Base-by-base conservation (phyloP, 1,139 yeast genomes). In the Kodamaea ohmeri region DNA sequence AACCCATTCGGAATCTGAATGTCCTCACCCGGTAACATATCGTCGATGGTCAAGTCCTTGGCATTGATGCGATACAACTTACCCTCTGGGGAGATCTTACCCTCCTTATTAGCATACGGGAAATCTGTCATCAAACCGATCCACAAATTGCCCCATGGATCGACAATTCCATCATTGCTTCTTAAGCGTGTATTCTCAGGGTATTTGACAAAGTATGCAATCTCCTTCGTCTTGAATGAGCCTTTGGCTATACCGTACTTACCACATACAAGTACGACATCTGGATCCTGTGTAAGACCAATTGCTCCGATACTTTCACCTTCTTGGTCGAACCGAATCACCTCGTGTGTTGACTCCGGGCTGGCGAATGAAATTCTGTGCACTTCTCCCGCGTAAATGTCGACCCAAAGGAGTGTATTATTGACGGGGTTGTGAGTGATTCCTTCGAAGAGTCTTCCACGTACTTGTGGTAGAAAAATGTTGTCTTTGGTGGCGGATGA, bases 91-190 rank as follows among this genome's bases (percentile, higher is more conserved):
- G 53, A 39, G 5, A 60, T 58, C 2, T 51, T 51, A 1, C 62
- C 65, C 24, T 58, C 61, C 16, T 47, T 47, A 21, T 41, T 39
- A 19, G 53, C 41, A 9, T 47, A 36, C 3, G 57, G 61, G 48
- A 81, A 81, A 47, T 80, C 80, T 26, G 69, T 67, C 89, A 84
- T 83, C n/a, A 84, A 68, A 2, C 92, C 92, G 38, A 83, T 71
- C 76, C 84, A 81, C 38, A 83, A 69, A 46, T 79, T 70, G 0
- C 92, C 90, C 58, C 77, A 66, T 1, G 83, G 82, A 39, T 83
- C 84, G 34, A 83, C 71, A 35, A 77, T 74, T 0, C 90, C 92
- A 52, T 84, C 94, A 50, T 84, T 84, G 14, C 89, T 79, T 51
- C 94, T 67, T 50, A 81, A 58, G 29, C 72, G 62, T 3, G 36